Evolutionary conservation across 2,329 filamentous ascomycete genomes (phyloP).

Genomic region (Ophiobolus disseminans): DNA sequence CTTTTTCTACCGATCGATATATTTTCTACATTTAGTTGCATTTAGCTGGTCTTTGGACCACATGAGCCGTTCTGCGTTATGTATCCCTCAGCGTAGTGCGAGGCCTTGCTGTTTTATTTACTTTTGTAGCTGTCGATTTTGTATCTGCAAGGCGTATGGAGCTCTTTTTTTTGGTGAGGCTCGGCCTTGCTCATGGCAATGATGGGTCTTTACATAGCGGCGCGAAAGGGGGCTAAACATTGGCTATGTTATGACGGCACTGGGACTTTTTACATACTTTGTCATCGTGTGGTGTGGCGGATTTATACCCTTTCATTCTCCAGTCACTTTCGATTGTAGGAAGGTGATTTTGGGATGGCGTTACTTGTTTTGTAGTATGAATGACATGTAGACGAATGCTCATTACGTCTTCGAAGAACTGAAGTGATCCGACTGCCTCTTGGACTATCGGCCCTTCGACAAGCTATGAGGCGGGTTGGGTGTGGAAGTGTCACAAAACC

Average conservation of each 20-base stretch:
- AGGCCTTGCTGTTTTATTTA: too few relatives aligned
- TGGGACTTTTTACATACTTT: background rate
- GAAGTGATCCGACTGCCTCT: too few relatives aligned
- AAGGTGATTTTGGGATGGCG: background rate
- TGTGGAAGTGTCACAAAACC: too few relatives aligned
- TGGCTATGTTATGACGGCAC: too few relatives aligned
- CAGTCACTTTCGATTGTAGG: background rate
- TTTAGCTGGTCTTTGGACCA: background rate
- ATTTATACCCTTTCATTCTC: constrained; percentile 10
- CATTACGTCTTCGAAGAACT: too few relatives aligned
- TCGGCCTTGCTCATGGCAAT: background rate
- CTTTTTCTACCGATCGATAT: too few relatives aligned
- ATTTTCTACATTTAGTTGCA: background rate
- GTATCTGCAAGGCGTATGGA: background rate
- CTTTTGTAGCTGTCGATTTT: background rate
- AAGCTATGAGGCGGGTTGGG: too few relatives aligned
- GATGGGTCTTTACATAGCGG: background rate
- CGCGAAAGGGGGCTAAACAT: background rate
- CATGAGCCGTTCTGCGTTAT: too few relatives aligned
- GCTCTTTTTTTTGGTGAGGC: too few relatives aligned
- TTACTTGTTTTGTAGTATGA: constrained; percentile 1
- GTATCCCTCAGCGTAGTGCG: too few relatives aligned
- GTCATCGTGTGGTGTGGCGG: constrained; percentile 9
- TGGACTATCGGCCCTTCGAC: too few relatives aligned
- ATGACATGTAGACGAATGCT: background rate